Evolutionary conservation across 192 early-diverging fungal species (phyloP), one percentile per base, ranked within the genome.

Genomic region (Coemansia umbellata): DNA sequence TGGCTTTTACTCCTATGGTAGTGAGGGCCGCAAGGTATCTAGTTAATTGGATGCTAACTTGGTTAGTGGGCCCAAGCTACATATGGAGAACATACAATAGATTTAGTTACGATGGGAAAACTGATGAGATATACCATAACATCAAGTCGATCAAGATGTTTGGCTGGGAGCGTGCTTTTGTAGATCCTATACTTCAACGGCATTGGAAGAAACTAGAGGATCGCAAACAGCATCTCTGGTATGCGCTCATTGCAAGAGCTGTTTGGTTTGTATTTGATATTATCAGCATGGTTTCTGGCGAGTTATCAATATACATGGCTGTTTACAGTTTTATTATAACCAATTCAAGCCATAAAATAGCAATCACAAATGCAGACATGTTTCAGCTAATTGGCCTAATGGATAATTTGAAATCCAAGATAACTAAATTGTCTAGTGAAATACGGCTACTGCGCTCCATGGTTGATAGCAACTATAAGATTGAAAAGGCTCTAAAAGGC

Each of bases 121-220:
- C 52, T 10, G 32, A 31, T 33, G 57, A 72, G 24, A 47, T 72
- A 7, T 72, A 59, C 33, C 30, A 37, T 14, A 43, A 37, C 8
- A 65, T 65, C 13, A 64, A 59, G 36, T 47, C 69, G 4, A 72
- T 72, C 10, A 72, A 65, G 54, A 52, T 72, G 39, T 65, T 65
- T 47, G 63, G 69, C 14, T 72, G 69, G 62, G 69, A 72, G 37
- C 47, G 44, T 15, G 61, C 57, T 41, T 72, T 61, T 43, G 36
- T 72, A 3, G 63, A 65, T 26, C 43, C 62, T 3, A 49, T 41
- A 35, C 52, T 56, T 8, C 44, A 51, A 33, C 11, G 52, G 18
- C 22, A 52, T 3, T 33, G 41, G 8, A 7, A 13, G 1, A 51
- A 22, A 17, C 47, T 11, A 51, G 35, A 33, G 21, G 9, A 47